Evolutionary conservation across 1,139 yeast genomes (phyloP), one percentile per base, ranked within the genome.

Genomic region (Debaryomycetaceae sp.): DNA sequence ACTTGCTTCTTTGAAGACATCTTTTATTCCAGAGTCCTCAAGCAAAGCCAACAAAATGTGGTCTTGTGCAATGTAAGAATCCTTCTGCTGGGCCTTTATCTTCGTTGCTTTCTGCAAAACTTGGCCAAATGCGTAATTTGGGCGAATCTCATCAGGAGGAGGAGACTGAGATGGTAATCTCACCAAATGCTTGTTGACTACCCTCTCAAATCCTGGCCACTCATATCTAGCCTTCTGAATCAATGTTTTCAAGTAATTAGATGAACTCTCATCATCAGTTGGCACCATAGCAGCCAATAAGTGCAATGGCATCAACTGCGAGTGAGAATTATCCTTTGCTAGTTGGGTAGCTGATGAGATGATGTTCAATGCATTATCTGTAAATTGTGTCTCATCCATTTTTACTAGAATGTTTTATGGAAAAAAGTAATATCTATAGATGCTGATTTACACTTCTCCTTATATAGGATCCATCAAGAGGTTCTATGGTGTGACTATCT

Each of bases 261-360:
- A 75, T 3, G 85, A 69, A 31, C 83, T 84, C 51, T 85, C 94
- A 41, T 78, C 83, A 37, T 81, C 81, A 8, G 77, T 67, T 32
- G 89, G 86, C 22, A 88, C 84, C 83, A 92, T 85, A 14, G 98
- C 97, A 15, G 96, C 97, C 49, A 92, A 71, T 46, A 92, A 67
- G 63, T 92, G 99, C 46, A 91, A 63, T 17, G 98, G 98, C 41
- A 79, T 67, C 47, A 94, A 71, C 56, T 87, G 94, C 8, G 94
- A 73, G 63, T 92, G 91, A 41, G 85, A 74, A 56, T 88, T 89
- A 49, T 88, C 95, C 54, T 80, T 77, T 31, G 97, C 96, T 47
- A 92, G 66, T 58, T 84, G 79, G 45, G 83, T 79, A 40, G 98
- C 95, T 56, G 78, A 75, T 53, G 85, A 83, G 38, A 94, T 75